These are phyloP conservation scores for Penicillium daleae DNA, from an alignment of 495 filamentous ascomycete species.

Conservation along the genomic window DNA sequence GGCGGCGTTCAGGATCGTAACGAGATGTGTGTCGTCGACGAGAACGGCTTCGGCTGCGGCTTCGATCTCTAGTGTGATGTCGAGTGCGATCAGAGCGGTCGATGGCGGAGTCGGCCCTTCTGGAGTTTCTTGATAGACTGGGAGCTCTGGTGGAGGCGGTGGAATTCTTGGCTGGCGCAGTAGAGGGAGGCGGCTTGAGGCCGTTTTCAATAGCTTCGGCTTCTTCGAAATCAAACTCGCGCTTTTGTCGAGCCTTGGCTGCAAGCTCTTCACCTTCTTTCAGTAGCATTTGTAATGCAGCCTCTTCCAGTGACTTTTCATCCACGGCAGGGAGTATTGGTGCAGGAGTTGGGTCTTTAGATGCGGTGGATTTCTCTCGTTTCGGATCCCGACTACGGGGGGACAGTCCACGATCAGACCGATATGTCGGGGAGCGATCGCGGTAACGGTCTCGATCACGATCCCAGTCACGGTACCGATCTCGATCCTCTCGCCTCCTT, in stretches of 20 bases:
- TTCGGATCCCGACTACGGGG: slow-evolving; percentile 43
- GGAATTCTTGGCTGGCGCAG: slow-evolving; percentile 29
- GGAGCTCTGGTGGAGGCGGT: slow-evolving; percentile 33
- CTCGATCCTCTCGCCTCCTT: slow-evolving; percentile 49
- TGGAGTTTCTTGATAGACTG: slow-evolving; percentile 34
- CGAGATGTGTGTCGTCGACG: slow-evolving; percentile 36
- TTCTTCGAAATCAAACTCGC: slow-evolving; percentile 60
- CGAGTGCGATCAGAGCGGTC: slow-evolving; percentile 37
- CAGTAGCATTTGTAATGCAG: slow-evolving; percentile 57
- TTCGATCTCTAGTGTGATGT: slow-evolving; percentile 33
- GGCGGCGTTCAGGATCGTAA: slow-evolving; percentile 39
- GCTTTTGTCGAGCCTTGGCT: slow-evolving; percentile 60
- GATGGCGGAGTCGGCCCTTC: slow-evolving; percentile 36
- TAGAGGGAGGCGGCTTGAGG: slow-evolving; percentile 36
- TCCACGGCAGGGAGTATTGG: slow-evolving; percentile 47
- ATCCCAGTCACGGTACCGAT: slow-evolving; percentile 46
- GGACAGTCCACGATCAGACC: slow-evolving; percentile 42
- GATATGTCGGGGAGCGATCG: slow-evolving; percentile 42
- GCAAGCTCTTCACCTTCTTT: slow-evolving; percentile 64
- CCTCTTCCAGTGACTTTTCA: slow-evolving; percentile 61
- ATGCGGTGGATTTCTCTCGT: slow-evolving; percentile 44
- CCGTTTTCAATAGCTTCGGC: slow-evolving; percentile 54
- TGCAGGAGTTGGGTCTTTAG: slow-evolving; percentile 47
- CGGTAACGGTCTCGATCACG: slow-evolving; percentile 36
- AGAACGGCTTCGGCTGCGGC: slow-evolving; percentile 41